Evolutionary conservation across 192 early-diverging fungal species (phyloP), one percentile per base, ranked within the genome.

Genomic region (Coemansia javaensis): DNA sequence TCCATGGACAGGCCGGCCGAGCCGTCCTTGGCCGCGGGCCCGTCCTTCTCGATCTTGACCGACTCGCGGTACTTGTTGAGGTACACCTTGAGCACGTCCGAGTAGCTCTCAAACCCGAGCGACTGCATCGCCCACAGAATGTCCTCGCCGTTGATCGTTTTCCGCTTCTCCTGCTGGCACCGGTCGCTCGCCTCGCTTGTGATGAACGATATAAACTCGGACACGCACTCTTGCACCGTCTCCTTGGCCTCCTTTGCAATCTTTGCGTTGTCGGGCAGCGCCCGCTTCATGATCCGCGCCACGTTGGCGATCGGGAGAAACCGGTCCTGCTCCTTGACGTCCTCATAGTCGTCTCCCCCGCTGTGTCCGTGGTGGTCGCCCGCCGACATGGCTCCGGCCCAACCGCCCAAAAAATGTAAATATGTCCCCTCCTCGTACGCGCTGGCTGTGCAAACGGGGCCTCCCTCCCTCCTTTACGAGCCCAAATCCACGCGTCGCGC

Each of bases 221-320:
- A 91, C 7, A 97, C 96, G 61, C 95, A 98, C 60, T 98, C 95
- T 76, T 93, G 87, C 0, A 94, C 83, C 40, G 89, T 90, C 46
- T 93, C 93, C 59, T 99, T 99, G 33, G 96, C 94, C 44, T 99
- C 96, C 55, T 97, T 97, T 16, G 94, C 90, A 43, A 99, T 93
- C 56, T 99, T 99, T 24, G 92, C 90, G 68, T 94, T 99, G 24
- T 93, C 93, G 0, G 96, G 96, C 23, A 99, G 77, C 10, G 91
- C 90, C 33, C 86, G 77, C 68, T 99, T 99, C 93, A 99, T 99
- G 38, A 99, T 92, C 35, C 96, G 77, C 5, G 93, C 88, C 17
- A 99, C 96, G 66, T 90, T 90, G 56, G 94, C 96, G 42, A 93
- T 93, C 18, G 96, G 96, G 28, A 99, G 75, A 45, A 89, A 91